A percentile compares a stretch with the other conserved stretches of the same genome.
phyloP scores from a whole-genome alignment of 805 yeast species.

The Lachancea fermentati region DNA sequence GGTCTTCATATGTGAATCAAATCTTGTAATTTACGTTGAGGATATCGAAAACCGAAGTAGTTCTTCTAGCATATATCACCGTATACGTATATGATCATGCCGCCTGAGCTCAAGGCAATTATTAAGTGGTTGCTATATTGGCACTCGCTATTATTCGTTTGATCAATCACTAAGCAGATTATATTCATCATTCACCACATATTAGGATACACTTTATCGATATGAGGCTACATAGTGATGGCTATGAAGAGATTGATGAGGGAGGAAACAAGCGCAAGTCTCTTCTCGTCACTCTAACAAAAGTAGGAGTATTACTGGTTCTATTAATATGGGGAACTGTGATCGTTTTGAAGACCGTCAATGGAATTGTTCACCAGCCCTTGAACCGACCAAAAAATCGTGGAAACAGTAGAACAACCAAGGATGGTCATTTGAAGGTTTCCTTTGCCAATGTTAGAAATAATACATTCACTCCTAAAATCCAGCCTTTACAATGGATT shows the following conservation, averaged over 20 bases:
- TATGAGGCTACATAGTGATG: background rate
- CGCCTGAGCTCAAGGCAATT: too few relatives aligned
- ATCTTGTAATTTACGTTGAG: too few relatives aligned
- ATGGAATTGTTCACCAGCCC: background rate
- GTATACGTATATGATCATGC: too few relatives aligned
- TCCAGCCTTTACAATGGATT: conserved; percentile 67
- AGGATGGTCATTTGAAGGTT: conserved; percentile 26
- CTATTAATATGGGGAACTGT: conserved; percentile 24
- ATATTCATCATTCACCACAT: background rate
- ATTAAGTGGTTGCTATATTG: too few relatives aligned
- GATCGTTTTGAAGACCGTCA: conserved; percentile 13
- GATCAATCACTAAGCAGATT: background rate
- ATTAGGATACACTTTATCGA: background rate
- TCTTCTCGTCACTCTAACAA: conserved; percentile 10
- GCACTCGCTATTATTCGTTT: too few relatives aligned
- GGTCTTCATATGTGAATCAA: too few relatives aligned
- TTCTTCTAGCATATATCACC: too few relatives aligned
- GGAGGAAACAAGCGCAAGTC: conserved; percentile 1
- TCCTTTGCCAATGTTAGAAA: conserved; percentile 45
- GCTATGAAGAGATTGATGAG: background rate
- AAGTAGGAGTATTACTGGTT: conserved; percentile 14
- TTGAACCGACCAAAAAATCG: background rate
- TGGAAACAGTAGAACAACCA: conserved; percentile 9
- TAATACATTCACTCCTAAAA: conserved; percentile 49
- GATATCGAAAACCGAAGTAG: too few relatives aligned